Base-by-base conservation (phyloP, 129 eudicot species). In the Lactuca saligna region DNA sequence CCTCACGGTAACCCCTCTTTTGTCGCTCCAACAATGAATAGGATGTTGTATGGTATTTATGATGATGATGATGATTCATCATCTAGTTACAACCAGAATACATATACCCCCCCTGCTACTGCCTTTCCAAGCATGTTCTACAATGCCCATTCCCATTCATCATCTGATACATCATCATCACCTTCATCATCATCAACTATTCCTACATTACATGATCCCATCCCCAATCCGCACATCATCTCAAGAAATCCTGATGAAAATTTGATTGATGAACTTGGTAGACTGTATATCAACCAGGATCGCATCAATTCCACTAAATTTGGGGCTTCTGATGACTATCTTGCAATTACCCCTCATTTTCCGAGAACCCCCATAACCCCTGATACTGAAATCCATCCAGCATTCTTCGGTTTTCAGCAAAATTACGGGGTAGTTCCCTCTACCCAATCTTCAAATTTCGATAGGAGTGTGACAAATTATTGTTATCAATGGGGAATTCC, bases 101-200 rank as follows among this genome's bases (percentile, higher is more conserved):
- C 80, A 70, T 61, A 72, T 76, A 66, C 72, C 34, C 84, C 87
- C 73, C 83, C 89, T 75, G 81, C 83, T 33, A 73, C 85, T 82
- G 75, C 78, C 49, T 82, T 82, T 55, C 74, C 82, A 17, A 74
- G 34, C 42, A 64, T 79, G 17, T 79, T 68, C 29, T 71, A 73
- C 39, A 78, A 82, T 76, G 90, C 82, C 25, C 78, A 88, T 69
- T 74, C 88, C 16, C 29, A 25, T 25, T 87, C 84, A 25, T 63
- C 73, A 65, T 66, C 71, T 65, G 57, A 66, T 57, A 46, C 66
- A 61, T 61, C 66, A 8, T 20, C 51, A 34, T 71, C 68, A 74
- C 29, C 29, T 25, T 59, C 79, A 31, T 15, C 72, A 58, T 13
- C 74, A 74, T 82, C 85, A 12, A 42, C 79, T 81, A 4, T 49